Evolutionary conservation across 345 rosid species (phyloP), one percentile per base, ranked within the genome.

Genomic region (Ailanthus altissimus): DNA sequence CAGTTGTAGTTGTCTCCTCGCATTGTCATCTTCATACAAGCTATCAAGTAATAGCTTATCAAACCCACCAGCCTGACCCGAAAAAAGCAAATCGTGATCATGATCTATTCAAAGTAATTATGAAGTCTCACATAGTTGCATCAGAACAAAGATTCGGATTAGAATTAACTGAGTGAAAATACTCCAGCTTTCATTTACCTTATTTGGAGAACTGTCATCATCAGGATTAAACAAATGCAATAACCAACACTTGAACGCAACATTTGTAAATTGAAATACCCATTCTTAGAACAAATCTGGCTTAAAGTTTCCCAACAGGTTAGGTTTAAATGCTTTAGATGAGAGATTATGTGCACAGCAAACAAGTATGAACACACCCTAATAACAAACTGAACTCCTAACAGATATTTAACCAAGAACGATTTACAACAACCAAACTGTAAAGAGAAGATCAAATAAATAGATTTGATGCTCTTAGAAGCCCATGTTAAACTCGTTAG

Each of bases 1-100:
- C 66, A 89, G 1, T 66, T 97, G 91, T 67, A 94, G 75, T 68
- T 97, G 97, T 79, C 89, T 89, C 78, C 99, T 89, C 0, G 94
- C 90, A 28, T 81, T 75, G 7, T 92, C 93, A 42, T 96, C 98
- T 83, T 93, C 99, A 12, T 96, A 96, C 59, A 96, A 83, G 85
- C 98, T 93, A 78, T 96, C 97, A 5, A 93, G 90, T 38, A 96
- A 74, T 75, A 96, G 90, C 75, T 81, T 85, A 85, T 96, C 95
- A 78, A 96, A 93, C 21, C 99, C 99, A 46, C 99, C 99, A 1
- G 83, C 99, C 99, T 91, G 71, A 58, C 8, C 11, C 50, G 71
- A 67, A 20, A 67, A 20, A 54, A 38, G 36, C 70, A 56, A 77
- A 23, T 23, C 38, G 65, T 14, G 5, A 46, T 38, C 71, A 72